phyloP scores from a whole-genome alignment of 116 monocot genomes.

The Thalassia testudinum region DNA sequence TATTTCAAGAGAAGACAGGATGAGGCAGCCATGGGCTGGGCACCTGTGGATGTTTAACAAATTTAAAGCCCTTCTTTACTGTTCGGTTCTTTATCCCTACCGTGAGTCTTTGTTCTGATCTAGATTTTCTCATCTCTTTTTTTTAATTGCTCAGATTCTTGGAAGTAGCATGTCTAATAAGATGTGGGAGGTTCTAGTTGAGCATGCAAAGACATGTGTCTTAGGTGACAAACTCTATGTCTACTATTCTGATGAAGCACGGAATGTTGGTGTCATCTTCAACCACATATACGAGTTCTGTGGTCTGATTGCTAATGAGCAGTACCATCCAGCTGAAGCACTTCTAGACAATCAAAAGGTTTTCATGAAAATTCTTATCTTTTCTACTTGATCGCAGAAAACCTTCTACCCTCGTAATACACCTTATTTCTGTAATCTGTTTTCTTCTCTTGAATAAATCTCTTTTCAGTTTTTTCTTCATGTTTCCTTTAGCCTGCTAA shows the following conservation, averaged over 20 bases:
- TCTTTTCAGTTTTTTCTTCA: no score
- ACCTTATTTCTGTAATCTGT: no score
- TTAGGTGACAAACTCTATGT: constrained; percentile 80
- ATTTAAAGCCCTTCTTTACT: neutral
- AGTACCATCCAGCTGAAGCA: constrained; percentile 54
- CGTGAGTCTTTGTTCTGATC: neutral
- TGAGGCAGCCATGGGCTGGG: no score
- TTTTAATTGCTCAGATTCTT: constrained; percentile 66
- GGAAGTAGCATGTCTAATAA: constrained; percentile 97
- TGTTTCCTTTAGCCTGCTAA: no score
- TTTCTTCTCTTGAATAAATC: no score
- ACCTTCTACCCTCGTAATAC: no score
- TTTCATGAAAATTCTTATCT: constrained; percentile 1
- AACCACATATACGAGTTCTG: constrained; percentile 86
- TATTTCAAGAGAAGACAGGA: neutral
- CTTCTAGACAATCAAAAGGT: constrained; percentile 82
- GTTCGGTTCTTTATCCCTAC: neutral
- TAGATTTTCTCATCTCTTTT: neutral
- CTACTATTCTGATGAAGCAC: constrained; percentile 64
- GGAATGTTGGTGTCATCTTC: constrained; percentile 72
- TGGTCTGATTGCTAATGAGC: constrained; percentile 56
- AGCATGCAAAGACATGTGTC: constrained; percentile 92
- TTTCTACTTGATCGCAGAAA: neutral
- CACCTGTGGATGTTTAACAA: neutral
- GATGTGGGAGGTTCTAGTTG: constrained; percentile 97